These are phyloP conservation scores for Pleurotus ostreatus DNA, from an alignment of 768 basidiomycete genomes.

Conservation along the genomic window DNA sequence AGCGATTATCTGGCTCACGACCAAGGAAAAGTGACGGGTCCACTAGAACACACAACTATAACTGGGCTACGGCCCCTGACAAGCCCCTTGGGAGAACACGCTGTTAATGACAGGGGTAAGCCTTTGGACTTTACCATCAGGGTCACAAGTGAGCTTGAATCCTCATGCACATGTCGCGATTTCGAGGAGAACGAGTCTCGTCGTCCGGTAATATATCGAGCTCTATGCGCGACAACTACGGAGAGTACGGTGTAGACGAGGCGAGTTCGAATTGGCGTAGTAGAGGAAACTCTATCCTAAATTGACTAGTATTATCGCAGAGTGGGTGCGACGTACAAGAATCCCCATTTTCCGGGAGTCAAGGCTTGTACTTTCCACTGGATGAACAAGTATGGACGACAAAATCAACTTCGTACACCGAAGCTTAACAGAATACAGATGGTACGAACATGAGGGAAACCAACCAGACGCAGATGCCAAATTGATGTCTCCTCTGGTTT, in stretches of 20 bases:
- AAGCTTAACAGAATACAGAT: slow-evolving; percentile 18
- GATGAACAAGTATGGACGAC: slow-evolving; percentile 40
- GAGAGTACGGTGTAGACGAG: slow-evolving; percentile 18
- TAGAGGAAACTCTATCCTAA: slow-evolving; percentile 36
- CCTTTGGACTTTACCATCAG: too few relatives aligned
- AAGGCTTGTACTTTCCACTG: slow-evolving; percentile 49
- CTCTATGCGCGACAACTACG: slow-evolving; percentile 9
- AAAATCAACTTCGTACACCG: neutral
- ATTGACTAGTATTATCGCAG: slow-evolving; percentile 47
- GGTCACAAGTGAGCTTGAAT: too few relatives aligned
- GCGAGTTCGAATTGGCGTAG: slow-evolving; percentile 47
- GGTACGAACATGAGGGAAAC: slow-evolving; percentile 32
- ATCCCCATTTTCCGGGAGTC: slow-evolving; percentile 69
- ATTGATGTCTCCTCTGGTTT: slow-evolving; percentile 28
- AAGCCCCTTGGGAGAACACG: too few relatives aligned
- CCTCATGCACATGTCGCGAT: neutral
- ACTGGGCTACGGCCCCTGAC: too few relatives aligned
- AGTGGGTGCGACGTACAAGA: slow-evolving; percentile 66
- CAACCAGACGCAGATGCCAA: slow-evolving; percentile 7
- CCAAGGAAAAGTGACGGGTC: too few relatives aligned
- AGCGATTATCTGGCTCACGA: too few relatives aligned
- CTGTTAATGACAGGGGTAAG: too few relatives aligned
- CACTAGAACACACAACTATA: too few relatives aligned
- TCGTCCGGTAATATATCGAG: slow-evolving; percentile 6
- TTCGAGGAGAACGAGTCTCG: slow-evolving; percentile 2